Evolutionary conservation across 2,329 filamentous ascomycete species (phyloP).

Genomic region (Colletotrichum destructivum): DNA sequence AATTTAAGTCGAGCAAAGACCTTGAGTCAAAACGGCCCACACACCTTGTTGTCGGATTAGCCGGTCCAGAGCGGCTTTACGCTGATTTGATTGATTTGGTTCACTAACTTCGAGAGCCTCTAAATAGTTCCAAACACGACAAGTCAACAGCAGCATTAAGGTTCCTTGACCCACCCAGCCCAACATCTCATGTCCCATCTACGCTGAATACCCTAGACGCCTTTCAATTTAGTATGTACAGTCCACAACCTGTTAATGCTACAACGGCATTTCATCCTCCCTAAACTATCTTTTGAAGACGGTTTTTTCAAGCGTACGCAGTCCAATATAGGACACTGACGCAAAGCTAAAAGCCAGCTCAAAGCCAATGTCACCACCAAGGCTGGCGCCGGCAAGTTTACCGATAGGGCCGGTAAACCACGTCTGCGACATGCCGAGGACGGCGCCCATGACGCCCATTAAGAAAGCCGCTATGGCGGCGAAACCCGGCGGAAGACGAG

Average conservation of each 20-base stretch:
- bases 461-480: slow-evolving; percentile 76
- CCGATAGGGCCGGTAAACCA: slow-evolving; percentile 81
- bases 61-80: no score
- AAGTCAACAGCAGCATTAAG: no score
- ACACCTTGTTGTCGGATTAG: no score
- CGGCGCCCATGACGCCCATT: slow-evolving; percentile 75
- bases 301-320: slow-evolving; percentile 62
- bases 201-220: slow-evolving; percentile 12
- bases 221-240: slow-evolving; percentile 9
- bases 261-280: not conserved
- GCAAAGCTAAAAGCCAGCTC: slow-evolving; percentile 77
- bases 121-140: not conserved
- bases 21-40: no score
- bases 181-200: not conserved
- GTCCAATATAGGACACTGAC: slow-evolving; percentile 63
- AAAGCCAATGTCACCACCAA: slow-evolving; percentile 67
- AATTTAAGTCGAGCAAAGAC: no score
- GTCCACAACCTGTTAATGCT: slow-evolving; percentile 1
- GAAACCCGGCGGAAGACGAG: slow-evolving; percentile 73
- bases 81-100: no score
- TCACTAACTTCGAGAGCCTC: no score
- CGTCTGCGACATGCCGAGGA: slow-evolving; percentile 78
- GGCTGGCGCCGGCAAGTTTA: slow-evolving; percentile 66
- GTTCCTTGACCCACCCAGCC: not conserved
- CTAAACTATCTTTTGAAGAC: slow-evolving; percentile 54